Evolutionary conservation across 2,329 filamentous ascomycete species (phyloP), one percentile per base, ranked within the genome.

Genomic region (Corinectria fuckeliana): DNA sequence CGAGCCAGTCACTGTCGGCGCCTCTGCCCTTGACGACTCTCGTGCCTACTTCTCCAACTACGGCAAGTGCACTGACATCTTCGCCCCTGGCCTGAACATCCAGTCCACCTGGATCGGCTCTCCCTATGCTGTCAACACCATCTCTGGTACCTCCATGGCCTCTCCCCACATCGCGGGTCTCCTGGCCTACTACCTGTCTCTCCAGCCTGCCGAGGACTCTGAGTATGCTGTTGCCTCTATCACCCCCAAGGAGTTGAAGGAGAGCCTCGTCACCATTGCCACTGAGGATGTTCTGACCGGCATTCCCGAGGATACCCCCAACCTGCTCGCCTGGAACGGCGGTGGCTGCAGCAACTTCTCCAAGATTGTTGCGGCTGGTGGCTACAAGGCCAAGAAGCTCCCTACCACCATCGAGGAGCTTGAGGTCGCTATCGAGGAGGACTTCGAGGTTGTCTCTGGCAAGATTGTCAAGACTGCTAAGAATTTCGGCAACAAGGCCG

Each of bases 11-110:
- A 99, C 95, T 59, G 95, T 99, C 65, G 96, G 94, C 80, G 95
- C 95, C 69, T 96, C 93, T 44, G 95, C 92, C 70, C 87, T 99
- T 61, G 88, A 90, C 73, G 95, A 99, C 76, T 92, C 92, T 85
- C 94, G 95, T 81, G 95, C 95, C 67, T 99, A 98, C 88, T 99
- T 99, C 89, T 99, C 96, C 88, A 99, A 99, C 91, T 98, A 89
- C 80, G 95, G 95, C 79, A 95, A 94, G 86, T 99, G 95, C 87
- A 97, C 94, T 77, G 95, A 99, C 81, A 97, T 99, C 85, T 99
- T 99, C 74, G 95, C 93, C 65, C 95, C 95, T 62, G 95, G 95
- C 75, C 86, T 97, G 73, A 97, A 93, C 89, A 97, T 99, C 73
- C 87, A 92, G 72, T 99, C 95, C 67, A 98, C 95, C 77, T 99